phyloP scores from a whole-genome alignment of 2,329 filamentous ascomycete genomes.

The Fusarium humuli region DNA sequence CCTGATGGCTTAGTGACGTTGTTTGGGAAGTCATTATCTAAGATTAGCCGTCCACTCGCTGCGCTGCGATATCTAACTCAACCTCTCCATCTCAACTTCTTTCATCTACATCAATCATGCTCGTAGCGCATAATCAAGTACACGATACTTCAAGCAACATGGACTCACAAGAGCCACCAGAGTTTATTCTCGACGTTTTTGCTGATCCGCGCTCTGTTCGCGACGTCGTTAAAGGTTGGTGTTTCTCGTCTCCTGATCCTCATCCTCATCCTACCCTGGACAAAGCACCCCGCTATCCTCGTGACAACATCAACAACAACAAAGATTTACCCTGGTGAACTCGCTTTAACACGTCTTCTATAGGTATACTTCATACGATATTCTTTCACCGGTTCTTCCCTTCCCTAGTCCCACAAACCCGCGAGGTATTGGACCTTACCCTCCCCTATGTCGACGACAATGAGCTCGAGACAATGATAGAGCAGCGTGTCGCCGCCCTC shows the following conservation, averaged over 20 bases:
- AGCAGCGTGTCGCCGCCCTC: conserved; percentile 83
- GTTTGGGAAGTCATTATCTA: conserved; percentile 16
- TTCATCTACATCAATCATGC: conserved; percentile 32
- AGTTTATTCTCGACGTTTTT: conserved; percentile 94
- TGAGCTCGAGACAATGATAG: conserved; percentile 92
- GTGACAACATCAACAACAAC: conserved; percentile 14
- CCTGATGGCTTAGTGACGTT: conserved; percentile 25
- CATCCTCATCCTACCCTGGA: conserved; percentile 42
- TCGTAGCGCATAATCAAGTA: conserved; percentile 41
- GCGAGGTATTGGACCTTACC: conserved; percentile 90
- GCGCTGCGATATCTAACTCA: conserved; percentile 14
- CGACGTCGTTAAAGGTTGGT: conserved; percentile 89
- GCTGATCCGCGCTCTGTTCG: conserved; percentile 89
- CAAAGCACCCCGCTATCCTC: conserved; percentile 29
- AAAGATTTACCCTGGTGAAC: background rate
- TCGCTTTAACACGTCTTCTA: background rate
- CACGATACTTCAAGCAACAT: conserved; percentile 49
- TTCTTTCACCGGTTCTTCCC: conserved; percentile 99
- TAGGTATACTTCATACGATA: conserved; percentile 93
- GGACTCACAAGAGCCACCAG: conserved; percentile 72
- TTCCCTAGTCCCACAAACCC: conserved; percentile 81
- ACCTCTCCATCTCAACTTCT: conserved; percentile 1
- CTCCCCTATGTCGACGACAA: conserved; percentile 90
- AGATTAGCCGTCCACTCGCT: conserved; percentile 4
- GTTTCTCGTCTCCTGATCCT: conserved; percentile 24